These are phyloP conservation scores for Gillenia trifoliata DNA, from an alignment of 306 rosid genomes.

Conservation along the genomic window DNA sequence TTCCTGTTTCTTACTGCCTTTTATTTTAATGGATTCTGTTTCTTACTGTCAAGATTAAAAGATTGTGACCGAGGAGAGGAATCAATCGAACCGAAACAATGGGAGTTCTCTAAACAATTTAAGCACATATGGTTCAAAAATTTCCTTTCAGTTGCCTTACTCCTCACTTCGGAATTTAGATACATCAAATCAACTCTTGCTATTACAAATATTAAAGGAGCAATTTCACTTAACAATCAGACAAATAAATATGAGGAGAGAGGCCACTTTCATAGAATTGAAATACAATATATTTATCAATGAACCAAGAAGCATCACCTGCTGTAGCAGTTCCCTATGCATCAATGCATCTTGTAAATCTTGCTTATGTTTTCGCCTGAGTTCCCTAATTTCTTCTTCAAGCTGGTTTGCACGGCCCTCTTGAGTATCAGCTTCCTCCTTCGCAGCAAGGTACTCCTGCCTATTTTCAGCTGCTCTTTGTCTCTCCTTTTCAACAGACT, in stretches of 20 bases:
- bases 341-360: conserved; percentile 82
- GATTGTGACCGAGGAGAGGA: neutral
- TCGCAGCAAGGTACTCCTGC: conserved; percentile 91
- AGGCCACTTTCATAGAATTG: neutral
- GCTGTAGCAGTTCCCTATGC: conserved; percentile 85
- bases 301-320: conserved; percentile 54
- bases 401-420: conserved; percentile 94
- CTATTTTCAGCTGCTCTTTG: conserved; percentile 98
- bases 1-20: neutral
- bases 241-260: neutral
- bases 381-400: conserved; percentile 73
- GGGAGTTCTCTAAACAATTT: neutral
- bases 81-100: neutral
- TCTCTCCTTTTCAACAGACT: conserved; percentile 95
- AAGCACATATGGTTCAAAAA: neutral
- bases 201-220: neutral
- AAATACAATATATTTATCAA: neutral
- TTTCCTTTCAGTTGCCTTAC: neutral
- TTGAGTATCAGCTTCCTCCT: conserved; percentile 97
- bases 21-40: neutral
- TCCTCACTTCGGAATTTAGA: neutral
- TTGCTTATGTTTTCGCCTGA: conserved; percentile 84
- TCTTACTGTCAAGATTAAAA: neutral
- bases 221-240: neutral
- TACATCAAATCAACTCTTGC: neutral